A percentile compares a stretch with the other conserved stretches of the same genome.
Conservation (phyloP, 2,329 filamentous ascomycete genomes). For the Neoarthrinium moseri region DNA sequence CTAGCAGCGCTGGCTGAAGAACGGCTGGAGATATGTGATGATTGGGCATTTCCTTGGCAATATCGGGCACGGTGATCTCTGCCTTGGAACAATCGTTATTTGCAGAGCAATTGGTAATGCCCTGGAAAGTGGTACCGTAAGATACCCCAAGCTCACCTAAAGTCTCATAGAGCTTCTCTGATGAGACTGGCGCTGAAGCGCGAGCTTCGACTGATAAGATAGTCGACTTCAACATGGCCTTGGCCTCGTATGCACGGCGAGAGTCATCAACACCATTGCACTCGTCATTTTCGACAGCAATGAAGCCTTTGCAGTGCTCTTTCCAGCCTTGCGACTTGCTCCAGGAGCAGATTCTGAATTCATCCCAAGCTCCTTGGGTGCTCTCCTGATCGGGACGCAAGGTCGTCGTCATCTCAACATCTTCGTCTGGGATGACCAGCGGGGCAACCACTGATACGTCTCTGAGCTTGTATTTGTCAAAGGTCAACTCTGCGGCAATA, state of each 20-base stretch:
- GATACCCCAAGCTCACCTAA: conserved; percentile 44
- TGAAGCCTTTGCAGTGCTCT: conserved; percentile 56
- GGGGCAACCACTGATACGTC: conserved; percentile 46
- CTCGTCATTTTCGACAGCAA: conserved; percentile 37
- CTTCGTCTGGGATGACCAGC: conserved; percentile 45
- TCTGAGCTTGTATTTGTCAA: conserved; percentile 44
- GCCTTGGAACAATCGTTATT: conserved; percentile 31
- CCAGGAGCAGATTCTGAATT: conserved; percentile 57
- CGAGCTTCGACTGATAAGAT: conserved; percentile 26
- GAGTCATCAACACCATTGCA: conserved; percentile 39
- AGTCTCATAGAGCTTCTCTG: conserved; percentile 41
- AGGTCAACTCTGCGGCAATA: conserved; percentile 22
- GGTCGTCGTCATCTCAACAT: conserved; percentile 49
- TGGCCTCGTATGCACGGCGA: conserved; percentile 25
- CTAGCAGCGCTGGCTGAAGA: conserved; percentile 37
- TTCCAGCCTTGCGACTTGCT: conserved; percentile 51
- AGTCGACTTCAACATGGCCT: conserved; percentile 27
- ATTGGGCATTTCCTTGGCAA: conserved; percentile 38
- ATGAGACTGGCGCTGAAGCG: conserved; percentile 27
- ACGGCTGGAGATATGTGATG: conserved; percentile 29
- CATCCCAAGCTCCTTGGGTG: conserved; percentile 47
- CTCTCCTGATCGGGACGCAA: conserved; percentile 42
- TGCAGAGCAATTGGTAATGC: conserved; percentile 44
- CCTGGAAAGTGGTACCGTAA: conserved; percentile 53
- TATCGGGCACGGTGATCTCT: conserved; percentile 32